A percentile compares a stretch with the other conserved stretches of the same genome.
Evolutionary conservation across 352 stramenopile genomes (phyloP).

Genomic region (Phytophthora hibernalis): DNA sequence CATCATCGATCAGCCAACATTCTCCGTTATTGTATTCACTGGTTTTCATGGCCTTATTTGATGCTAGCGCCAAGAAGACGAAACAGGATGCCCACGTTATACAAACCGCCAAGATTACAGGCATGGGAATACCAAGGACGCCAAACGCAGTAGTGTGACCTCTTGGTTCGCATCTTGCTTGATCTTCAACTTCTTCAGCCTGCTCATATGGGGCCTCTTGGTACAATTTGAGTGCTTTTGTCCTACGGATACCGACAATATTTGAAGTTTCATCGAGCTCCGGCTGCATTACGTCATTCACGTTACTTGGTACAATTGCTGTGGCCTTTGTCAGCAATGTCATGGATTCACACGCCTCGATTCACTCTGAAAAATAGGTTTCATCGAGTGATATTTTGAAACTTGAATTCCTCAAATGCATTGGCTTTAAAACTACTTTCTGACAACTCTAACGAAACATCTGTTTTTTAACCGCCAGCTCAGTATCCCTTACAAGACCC

Average conservation of each 20-base stretch:
- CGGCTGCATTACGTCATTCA: not conserved
- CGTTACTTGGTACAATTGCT: not conserved
- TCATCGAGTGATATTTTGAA: no score
- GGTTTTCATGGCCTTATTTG: conserved; percentile 35
- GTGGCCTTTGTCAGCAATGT: not conserved
- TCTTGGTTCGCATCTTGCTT: not conserved
- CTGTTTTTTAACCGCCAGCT: no score
- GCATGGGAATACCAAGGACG: conserved; percentile 17
- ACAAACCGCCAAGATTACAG: conserved; percentile 17
- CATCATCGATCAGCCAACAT: conserved; percentile 32
- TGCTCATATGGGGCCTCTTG: not conserved
- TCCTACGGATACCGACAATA: not conserved
- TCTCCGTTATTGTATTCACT: conserved; percentile 28
- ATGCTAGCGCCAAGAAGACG: conserved; percentile 18
- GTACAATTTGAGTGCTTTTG: not conserved
- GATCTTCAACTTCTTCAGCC: not conserved
- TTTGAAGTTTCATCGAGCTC: not conserved
- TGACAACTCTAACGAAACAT: no score
- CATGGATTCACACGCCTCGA: not conserved
- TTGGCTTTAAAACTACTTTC: no score
- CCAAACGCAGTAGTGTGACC: conserved; percentile 14
- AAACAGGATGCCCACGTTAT: conserved; percentile 31
- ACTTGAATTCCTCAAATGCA: no score
- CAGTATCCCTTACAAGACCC: no score
- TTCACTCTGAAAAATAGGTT: no score